phyloP scores from a whole-genome alignment of 176 grass and related monocot genomes.

The Phragmites australis region DNA sequence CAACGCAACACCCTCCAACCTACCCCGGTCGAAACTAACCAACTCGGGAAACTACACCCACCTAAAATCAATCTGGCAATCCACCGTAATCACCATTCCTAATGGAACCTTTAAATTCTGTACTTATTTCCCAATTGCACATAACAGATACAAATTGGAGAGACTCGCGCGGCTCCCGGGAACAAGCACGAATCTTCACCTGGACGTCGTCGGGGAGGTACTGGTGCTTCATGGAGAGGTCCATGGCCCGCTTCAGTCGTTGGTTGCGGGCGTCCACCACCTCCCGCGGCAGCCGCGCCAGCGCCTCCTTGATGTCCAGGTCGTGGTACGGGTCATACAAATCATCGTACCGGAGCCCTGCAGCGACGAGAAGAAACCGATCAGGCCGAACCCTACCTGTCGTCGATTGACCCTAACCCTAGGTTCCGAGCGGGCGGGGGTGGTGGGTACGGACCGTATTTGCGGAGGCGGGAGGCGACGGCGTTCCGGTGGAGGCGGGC shows the following conservation, averaged over 20 bases:
- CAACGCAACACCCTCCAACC: neutral
- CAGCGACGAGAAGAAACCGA: neutral
- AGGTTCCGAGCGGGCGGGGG: neutral
- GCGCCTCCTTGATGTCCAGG: slow-evolving; percentile 91
- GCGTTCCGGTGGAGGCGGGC: slow-evolving; percentile 60
- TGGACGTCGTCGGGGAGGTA: slow-evolving; percentile 69
- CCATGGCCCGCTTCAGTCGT: slow-evolving; percentile 86
- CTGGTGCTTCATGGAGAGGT: slow-evolving; percentile 93
- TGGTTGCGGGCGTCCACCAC: slow-evolving; percentile 80
- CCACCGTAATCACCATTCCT: neutral
- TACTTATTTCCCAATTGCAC: neutral
- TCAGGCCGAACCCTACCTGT: neutral
- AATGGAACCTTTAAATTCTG: neutral
- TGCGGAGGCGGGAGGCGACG: slow-evolving; percentile 72
- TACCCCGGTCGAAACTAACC: neutral
- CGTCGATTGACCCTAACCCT: neutral
- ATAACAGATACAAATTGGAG: neutral
- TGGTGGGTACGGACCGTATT: slow-evolving; percentile 52
- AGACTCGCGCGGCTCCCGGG: too few species aligned
- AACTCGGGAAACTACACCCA: too few species aligned
- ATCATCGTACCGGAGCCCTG: slow-evolving; percentile 77
- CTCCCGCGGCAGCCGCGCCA: slow-evolving; percentile 72
- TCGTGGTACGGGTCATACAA: slow-evolving; percentile 77
- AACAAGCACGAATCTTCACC: slow-evolving; percentile 20
- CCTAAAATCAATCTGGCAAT: neutral